Evolutionary conservation across 2,329 filamentous ascomycete genomes (phyloP).

Genomic region (Verruconis gallopava): DNA sequence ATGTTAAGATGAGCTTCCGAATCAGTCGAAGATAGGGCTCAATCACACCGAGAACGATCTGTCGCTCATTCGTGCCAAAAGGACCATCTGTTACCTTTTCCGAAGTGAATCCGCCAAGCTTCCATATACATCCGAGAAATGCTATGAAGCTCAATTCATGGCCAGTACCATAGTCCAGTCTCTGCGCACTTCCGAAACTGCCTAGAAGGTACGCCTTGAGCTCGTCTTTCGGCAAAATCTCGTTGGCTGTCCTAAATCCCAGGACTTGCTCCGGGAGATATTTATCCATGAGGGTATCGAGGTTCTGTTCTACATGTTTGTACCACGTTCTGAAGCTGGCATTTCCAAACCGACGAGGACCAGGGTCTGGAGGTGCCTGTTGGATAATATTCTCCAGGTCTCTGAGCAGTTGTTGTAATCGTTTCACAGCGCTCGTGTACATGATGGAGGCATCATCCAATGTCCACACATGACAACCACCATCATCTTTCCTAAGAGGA

Average conservation of each 20-base stretch:
- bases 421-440: constrained; percentile 45
- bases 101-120: constrained; percentile 62
- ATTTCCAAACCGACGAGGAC: constrained; percentile 85
- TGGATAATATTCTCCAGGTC: constrained; percentile 55
- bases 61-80: constrained; percentile 52
- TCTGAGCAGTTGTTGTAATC: constrained; percentile 53
- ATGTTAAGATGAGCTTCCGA: constrained; percentile 72
- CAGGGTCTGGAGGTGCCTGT: constrained; percentile 70
- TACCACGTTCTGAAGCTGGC: constrained; percentile 80
- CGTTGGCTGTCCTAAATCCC: constrained; percentile 32
- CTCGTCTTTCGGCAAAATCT: constrained; percentile 39
- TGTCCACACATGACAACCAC: constrained; percentile 40
- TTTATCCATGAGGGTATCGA: constrained; percentile 43
- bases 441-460: constrained; percentile 29
- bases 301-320: constrained; percentile 49
- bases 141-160: constrained; percentile 93
- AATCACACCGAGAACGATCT: constrained; percentile 68
- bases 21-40: constrained; percentile 78
- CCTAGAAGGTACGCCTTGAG: constrained; percentile 69
- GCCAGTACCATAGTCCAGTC: constrained; percentile 90
- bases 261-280: constrained; percentile 40
- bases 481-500: constrained; percentile 42
- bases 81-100: constrained; percentile 10
- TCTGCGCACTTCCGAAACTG: constrained; percentile 74
- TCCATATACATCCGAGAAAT: constrained; percentile 84